Base-by-base conservation (phyloP, 441 rosid species). In the Viola pubescens region DNA sequence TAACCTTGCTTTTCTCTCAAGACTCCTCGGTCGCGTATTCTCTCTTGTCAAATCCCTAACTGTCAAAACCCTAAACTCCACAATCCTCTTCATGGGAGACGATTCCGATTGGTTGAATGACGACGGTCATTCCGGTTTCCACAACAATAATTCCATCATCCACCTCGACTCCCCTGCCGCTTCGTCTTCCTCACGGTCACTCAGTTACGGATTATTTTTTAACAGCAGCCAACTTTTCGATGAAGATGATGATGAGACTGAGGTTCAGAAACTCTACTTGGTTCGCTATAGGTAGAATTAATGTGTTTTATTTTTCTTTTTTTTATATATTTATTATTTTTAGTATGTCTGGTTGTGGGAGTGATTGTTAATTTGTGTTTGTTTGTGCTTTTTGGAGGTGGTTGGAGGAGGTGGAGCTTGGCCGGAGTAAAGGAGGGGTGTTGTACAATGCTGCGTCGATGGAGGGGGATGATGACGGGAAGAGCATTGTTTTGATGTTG, bases 401-500 rank as follows among this genome's bases (percentile, higher is more conserved):
- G 88, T 82, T 83, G 91, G 73, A 63, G 46, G 77, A 75, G 56
- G 73, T 75, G n/a, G 68, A 56, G 59, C 63, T 51, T 37, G 40
- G 37, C 14, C 53, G 64, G 40, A 60, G 61, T 43, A 59, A 64
- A 61, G 48, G 16, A 5, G 74, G 64, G 53, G 56, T 47, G 42
- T 4, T 74, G 53, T 86, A 83, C 58, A 49, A 66, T 53, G 87
- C 81, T 41, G 68, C 62, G 4, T 70, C 75, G 16, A 56, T 47
- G 4, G 3, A 42, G 62, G 72, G 55, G 42, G 60, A 61, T 47
- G 69, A 51, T 51, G 77, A 43, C 9, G 65, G 53, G 11, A 42
- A 42, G 41, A 89, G 82, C 72, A 76, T 88, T 45, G 66, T 72
- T 62, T 83, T 94, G 68, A 78, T 79, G 72, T 75, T 94, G 64